Evolutionary conservation across 2,329 filamentous ascomycete genomes (phyloP).

Genomic region (Metarhizium album): DNA sequence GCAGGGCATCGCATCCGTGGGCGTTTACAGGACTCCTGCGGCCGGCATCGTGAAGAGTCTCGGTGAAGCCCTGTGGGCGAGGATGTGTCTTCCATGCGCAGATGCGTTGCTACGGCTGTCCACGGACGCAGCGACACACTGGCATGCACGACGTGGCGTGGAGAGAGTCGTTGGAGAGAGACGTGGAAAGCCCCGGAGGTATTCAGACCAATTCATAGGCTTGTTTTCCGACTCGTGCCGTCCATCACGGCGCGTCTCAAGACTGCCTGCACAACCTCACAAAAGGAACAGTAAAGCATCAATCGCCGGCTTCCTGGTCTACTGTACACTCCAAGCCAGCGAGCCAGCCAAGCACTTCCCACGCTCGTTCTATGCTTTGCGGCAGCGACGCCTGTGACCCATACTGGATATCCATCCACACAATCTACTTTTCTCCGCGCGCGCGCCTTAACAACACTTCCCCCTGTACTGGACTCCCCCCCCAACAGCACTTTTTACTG

Average conservation of each 20-base stretch:
- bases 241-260: neutral
- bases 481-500: constrained; percentile 11
- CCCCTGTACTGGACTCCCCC: neutral
- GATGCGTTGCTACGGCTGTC: too few relatives aligned
- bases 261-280: neutral
- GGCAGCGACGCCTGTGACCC: constrained; percentile 1
- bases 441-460: neutral
- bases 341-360: constrained; percentile 12
- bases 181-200: too few relatives aligned
- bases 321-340: constrained; percentile 17
- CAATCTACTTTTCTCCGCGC: neutral
- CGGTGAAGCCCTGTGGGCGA: too few relatives aligned
- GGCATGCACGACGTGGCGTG: too few relatives aligned
- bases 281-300: constrained; percentile 1
- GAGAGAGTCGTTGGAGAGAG: too few relatives aligned
- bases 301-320: constrained; percentile 16
- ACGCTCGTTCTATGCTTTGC: constrained; percentile 4
- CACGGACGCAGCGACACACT: too few relatives aligned
- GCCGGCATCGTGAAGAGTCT: too few relatives aligned
- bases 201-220: too few relatives aligned
- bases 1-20: too few relatives aligned
- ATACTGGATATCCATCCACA: constrained; percentile 2
- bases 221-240: neutral
- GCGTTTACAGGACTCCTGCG: too few relatives aligned
- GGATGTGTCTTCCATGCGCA: too few relatives aligned